Conservation (phyloP, 176 grass and related monocot species). For the Oryza rufipogon region DNA sequence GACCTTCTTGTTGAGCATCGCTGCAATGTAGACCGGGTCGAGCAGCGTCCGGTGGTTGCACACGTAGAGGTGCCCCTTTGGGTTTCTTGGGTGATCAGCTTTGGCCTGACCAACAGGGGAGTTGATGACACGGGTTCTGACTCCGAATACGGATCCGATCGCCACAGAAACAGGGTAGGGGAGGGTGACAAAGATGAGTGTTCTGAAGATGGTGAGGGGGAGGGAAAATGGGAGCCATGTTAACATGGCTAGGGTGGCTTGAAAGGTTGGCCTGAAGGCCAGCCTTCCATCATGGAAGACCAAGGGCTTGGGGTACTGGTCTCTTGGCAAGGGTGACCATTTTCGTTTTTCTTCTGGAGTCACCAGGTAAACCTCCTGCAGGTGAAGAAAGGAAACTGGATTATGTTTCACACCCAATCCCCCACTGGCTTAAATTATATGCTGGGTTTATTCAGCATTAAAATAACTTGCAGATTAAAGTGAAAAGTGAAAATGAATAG, state of each 20-base stretch:
- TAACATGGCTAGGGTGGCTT: slow-evolving; percentile 65
- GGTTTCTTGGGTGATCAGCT: background rate
- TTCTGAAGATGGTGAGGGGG: slow-evolving; percentile 52
- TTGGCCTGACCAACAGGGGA: background rate
- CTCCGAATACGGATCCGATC: slow-evolving; percentile 44
- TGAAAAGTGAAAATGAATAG: background rate
- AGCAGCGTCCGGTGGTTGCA: slow-evolving; percentile 93
- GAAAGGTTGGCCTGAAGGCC: slow-evolving; percentile 72
- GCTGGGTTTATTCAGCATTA: background rate
- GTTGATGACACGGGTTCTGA: slow-evolving; percentile 50
- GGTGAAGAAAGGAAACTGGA: background rate
- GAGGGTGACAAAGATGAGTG: slow-evolving; percentile 55
- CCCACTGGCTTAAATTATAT: background rate
- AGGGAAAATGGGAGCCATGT: slow-evolving; percentile 72
- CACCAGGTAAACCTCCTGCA: slow-evolving; percentile 67
- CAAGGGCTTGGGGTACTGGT: slow-evolving; percentile 60
- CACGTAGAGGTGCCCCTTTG: slow-evolving; percentile 53
- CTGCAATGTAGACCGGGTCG: slow-evolving; percentile 76
- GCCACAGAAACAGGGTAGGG: slow-evolving; percentile 56
- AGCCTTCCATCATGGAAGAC: slow-evolving; percentile 91
- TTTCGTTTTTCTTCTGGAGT: slow-evolving; percentile 55
- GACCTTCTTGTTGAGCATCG: slow-evolving; percentile 59
- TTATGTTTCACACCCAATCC: background rate
- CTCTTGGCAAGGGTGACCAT: slow-evolving; percentile 64
- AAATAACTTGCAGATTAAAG: background rate